A percentile compares a stretch with the other conserved stretches of the same genome.
These are phyloP conservation scores for Lenwebbia sp. DNA, from an alignment of 345 rosid genomes.

Conservation along the genomic window DNA sequence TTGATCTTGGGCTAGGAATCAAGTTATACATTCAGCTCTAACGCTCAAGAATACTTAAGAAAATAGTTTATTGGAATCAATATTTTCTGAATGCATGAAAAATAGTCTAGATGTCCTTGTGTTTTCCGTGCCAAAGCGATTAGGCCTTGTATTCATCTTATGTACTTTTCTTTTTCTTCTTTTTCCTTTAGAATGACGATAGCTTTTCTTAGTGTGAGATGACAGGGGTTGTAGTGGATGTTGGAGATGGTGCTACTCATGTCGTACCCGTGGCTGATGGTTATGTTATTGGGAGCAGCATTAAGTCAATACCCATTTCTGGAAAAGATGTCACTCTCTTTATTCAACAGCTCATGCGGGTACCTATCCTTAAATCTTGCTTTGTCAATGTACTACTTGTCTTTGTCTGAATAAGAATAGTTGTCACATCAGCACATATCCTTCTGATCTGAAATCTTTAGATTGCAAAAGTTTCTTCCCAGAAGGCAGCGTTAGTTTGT, in stretches of 20 bases:
- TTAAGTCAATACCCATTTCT: constrained; percentile 78
- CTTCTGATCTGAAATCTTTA: not conserved
- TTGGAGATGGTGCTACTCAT: constrained; percentile 95
- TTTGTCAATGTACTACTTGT: not conserved
- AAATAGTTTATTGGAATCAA: not conserved
- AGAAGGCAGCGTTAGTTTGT: not conserved
- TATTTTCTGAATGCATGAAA: not conserved
- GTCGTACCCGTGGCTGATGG: constrained; percentile 99
- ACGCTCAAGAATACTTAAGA: not conserved
- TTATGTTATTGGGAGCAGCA: constrained; percentile 93
- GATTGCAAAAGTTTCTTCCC: not conserved
- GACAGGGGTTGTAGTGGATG: constrained; percentile 99
- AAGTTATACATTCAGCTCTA: not conserved
- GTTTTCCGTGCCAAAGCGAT: not conserved
- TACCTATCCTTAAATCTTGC: constrained; percentile 9
- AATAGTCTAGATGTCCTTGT: not conserved
- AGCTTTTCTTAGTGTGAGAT: constrained; percentile 80
- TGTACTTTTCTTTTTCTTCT: not conserved
- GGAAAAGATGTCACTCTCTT: constrained; percentile 88
- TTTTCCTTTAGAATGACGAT: constrained; percentile 27
- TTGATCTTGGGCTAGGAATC: not conserved
- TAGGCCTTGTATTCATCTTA: not conserved
- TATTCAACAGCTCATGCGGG: constrained; percentile 98
- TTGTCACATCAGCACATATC: not conserved
- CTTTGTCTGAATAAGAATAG: not conserved